A percentile compares a stretch with the other conserved stretches of the same genome.
These are phyloP conservation scores for Tricholoma sp. DNA, from an alignment of 768 basidiomycete species.

Conservation along the genomic window DNA sequence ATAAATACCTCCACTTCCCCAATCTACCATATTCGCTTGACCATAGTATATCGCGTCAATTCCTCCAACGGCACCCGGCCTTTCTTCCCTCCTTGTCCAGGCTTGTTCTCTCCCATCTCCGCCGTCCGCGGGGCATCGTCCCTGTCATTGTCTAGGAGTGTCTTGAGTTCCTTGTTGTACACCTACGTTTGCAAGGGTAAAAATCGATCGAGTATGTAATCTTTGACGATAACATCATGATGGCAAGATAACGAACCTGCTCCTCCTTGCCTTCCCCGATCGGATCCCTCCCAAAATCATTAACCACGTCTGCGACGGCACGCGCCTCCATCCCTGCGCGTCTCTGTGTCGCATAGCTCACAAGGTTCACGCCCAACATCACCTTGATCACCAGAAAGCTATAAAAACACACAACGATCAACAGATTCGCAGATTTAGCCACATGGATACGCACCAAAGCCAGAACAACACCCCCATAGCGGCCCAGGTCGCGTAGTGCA, in stretches of 20 bases:
- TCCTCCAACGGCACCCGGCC: constrained; percentile 77
- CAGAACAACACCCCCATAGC: constrained; percentile 67
- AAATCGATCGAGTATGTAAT: not conserved
- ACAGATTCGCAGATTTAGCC: not conserved
- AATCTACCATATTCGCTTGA: constrained; percentile 76
- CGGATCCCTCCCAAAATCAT: constrained; percentile 86
- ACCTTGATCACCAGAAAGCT: constrained; percentile 86
- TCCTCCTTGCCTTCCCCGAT: constrained; percentile 90
- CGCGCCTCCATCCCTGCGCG: constrained; percentile 75
- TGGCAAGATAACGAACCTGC: constrained; percentile 45
- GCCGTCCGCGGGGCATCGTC: constrained; percentile 65
- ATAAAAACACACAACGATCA: not conserved
- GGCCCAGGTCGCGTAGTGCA: constrained; percentile 58
- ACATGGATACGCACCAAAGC: constrained; percentile 62
- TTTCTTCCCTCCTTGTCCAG: constrained; percentile 40
- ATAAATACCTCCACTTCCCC: not conserved
- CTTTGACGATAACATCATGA: not conserved
- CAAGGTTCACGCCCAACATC: constrained; percentile 83
- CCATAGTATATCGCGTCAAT: constrained; percentile 92
- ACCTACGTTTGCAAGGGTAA: constrained; percentile 34
- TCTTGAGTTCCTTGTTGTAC: constrained; percentile 80
- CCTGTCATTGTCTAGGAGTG: constrained; percentile 56
- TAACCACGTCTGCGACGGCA: constrained; percentile 67
- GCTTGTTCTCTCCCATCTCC: constrained; percentile 66
- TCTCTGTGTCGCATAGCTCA: constrained; percentile 76